phyloP scores from a whole-genome alignment of 352 stramenopile species.

The Globisporangium camurandrum region DNA sequence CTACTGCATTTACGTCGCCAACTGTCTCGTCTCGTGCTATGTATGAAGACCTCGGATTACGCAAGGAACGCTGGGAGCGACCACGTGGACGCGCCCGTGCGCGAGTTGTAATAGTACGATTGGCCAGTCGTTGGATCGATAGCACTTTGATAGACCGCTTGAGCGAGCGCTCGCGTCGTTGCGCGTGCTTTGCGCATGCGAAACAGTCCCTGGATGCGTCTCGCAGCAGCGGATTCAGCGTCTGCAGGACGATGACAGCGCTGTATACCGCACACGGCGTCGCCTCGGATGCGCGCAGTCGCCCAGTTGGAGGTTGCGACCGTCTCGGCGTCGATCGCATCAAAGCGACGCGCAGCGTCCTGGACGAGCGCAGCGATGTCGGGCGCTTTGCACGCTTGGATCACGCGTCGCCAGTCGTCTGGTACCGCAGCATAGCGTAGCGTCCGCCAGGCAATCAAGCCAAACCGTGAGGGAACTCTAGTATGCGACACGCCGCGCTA shows the following conservation, averaged over 20 bases:
- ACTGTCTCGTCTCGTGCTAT: too few relatives aligned
- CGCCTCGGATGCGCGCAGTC: slow-evolving; percentile 18
- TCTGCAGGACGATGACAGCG: slow-evolving; percentile 18
- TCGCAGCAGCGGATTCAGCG: slow-evolving; percentile 31
- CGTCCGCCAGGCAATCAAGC: too few relatives aligned
- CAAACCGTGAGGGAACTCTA: too few relatives aligned
- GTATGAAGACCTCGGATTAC: slow-evolving; percentile 1
- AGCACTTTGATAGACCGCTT: slow-evolving; percentile 27
- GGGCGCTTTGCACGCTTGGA: slow-evolving; percentile 17
- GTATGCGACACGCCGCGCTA: too few relatives aligned
- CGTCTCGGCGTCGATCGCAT: slow-evolving; percentile 8
- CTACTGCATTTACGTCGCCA: too few relatives aligned
- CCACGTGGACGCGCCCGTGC: slow-evolving; percentile 49
- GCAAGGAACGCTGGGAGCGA: slow-evolving; percentile 33
- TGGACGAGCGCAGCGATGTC: slow-evolving; percentile 18
- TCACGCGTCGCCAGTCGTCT: slow-evolving; percentile 27
- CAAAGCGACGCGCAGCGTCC: slow-evolving; percentile 7
- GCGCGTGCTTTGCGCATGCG: slow-evolving; percentile 41
- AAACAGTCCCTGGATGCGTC: slow-evolving; percentile 48
- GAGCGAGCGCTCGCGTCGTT: slow-evolving; percentile 25
- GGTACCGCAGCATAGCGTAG: neutral
- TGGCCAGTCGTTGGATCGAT: slow-evolving; percentile 39
- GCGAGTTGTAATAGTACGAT: slow-evolving; percentile 49
- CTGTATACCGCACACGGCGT: slow-evolving; percentile 8
- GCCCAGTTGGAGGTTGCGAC: slow-evolving; percentile 19